Evolutionary conservation across 345 rosid species (phyloP).

Genomic region (Litchi chinensis): DNA sequence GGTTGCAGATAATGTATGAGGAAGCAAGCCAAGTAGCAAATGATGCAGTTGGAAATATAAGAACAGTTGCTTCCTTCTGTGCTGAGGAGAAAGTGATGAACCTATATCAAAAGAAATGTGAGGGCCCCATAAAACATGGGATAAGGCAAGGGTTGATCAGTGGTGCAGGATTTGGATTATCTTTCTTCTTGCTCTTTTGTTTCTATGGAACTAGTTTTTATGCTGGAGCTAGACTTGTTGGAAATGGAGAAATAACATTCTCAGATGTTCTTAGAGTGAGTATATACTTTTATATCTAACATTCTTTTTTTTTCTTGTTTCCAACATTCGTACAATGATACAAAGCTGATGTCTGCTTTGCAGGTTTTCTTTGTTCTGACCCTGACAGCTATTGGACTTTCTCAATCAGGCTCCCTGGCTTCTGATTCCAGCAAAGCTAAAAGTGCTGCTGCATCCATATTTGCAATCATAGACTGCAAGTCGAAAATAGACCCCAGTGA

Average conservation of each 20-base stretch:
- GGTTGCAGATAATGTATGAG: conserved; percentile 72
- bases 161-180: conserved; percentile 66
- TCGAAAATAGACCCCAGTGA: conserved; percentile 69
- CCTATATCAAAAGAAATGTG: conserved; percentile 70
- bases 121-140: conserved; percentile 73
- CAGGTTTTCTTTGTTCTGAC: conserved; percentile 79
- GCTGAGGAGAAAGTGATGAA: conserved; percentile 87
- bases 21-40: conserved; percentile 90
- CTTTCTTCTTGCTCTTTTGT: conserved; percentile 58
- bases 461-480: conserved; percentile 57
- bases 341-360: not conserved
- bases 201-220: conserved; percentile 74
- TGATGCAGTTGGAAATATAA: conserved; percentile 87
- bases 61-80: conserved; percentile 89
- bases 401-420: conserved; percentile 68
- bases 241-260: conserved; percentile 52
- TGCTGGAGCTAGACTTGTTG: conserved; percentile 71
- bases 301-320: not conserved
- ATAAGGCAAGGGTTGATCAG: conserved; percentile 69
- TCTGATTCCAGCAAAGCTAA: conserved; percentile 64
- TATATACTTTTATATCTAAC: not conserved
- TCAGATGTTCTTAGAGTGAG: conserved; percentile 64
- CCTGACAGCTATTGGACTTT: conserved; percentile 63
- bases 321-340: not conserved
- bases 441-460: conserved; percentile 72